Percentiles rank a stretch among this genome's conserved stretches.
phyloP scores from a whole-genome alignment of 2,329 filamentous ascomycete genomes.

The Fusarium abutilonis region DNA sequence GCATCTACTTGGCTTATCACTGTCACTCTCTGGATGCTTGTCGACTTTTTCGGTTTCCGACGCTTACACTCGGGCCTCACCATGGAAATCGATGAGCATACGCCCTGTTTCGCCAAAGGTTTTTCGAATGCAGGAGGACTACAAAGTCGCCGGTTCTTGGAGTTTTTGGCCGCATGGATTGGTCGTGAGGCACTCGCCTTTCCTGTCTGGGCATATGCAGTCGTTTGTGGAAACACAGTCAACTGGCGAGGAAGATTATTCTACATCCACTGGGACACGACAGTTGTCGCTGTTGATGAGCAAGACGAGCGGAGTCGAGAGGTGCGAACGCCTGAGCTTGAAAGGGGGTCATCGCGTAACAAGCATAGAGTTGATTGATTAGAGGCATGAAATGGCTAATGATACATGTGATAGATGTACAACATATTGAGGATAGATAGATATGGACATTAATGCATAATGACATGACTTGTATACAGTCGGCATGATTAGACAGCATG shows the following conservation, averaged over 20 bases:
- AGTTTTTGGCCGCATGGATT: slow-evolving; percentile 86
- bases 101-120: slow-evolving; percentile 76
- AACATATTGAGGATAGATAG: background rate
- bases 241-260: slow-evolving; percentile 88
- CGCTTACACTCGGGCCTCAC: slow-evolving; percentile 78
- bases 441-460: slow-evolving; percentile 18
- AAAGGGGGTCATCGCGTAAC: slow-evolving; percentile 39
- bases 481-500: slow-evolving; percentile 21
- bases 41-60: slow-evolving; percentile 79
- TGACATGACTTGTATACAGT: slow-evolving; percentile 12
- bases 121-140: slow-evolving; percentile 51
- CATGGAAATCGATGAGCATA: slow-evolving; percentile 75
- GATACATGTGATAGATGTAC: slow-evolving; percentile 1
- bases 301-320: slow-evolving; percentile 19
- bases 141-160: slow-evolving; percentile 65
- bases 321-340: slow-evolving; percentile 39
- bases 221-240: slow-evolving; percentile 87
- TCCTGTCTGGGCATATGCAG: slow-evolving; percentile 90
- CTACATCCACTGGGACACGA: slow-evolving; percentile 84
- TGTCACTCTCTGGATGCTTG: slow-evolving; percentile 74
- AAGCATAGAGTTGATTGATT: slow-evolving; percentile 41
- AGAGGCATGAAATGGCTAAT: slow-evolving; percentile 6
- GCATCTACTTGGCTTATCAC: slow-evolving; percentile 71
- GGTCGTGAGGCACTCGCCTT: slow-evolving; percentile 84
- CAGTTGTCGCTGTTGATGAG: slow-evolving; percentile 63